Evolutionary conservation across 176 grass and related monocot species (phyloP), one percentile per base, ranked within the genome.

Genomic region (Musa troglodytarum): DNA sequence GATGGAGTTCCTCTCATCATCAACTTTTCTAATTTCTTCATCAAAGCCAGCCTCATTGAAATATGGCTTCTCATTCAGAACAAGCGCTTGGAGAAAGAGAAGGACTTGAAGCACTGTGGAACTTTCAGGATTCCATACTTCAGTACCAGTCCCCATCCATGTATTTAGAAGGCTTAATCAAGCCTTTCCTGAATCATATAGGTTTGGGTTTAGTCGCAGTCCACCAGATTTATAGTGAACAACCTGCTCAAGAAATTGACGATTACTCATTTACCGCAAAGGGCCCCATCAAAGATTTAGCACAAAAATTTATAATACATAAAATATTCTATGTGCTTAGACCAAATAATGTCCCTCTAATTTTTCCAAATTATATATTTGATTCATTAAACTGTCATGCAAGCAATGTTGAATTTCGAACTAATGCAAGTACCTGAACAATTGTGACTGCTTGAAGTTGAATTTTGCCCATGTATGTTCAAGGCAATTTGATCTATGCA

Each of bases 61-160:
- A 54, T 84, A 61, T 75, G 83, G 72, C 73, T 29, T 74, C 57
- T 72, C 34, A 20, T 80, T 61, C 23, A 80, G 67, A 68, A 74
- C 73, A 25, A 53, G 74, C 0, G 8, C 67, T 65, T 79, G 67
- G 52, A 62, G 73, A 58, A 25, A 80, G 69, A 99, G 77, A 68
- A 99, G 50, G 25, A 94, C 72, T 56, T 94, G 95, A 76, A 99
- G 88, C 74, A 99, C 54, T 20, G 91, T 99, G 9, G 73, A 81
- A 1, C 1, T 26, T 43, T 20, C 61, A 9, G 75, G 75, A 1
- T 20, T 78, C 79, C 84, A 86, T 10, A 52, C 29, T 76, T 81
- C 79, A 1, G 19, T 17, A 5, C 49, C 84, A 0, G 62, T 21
- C 17, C 79, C 79, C 2, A 11, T 63, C 34, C 79, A 81, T 3